Evolutionary conservation across 2,329 filamentous ascomycete genomes (phyloP), one percentile per base, ranked within the genome.

Genomic region (Aspergillus carbonarius): DNA sequence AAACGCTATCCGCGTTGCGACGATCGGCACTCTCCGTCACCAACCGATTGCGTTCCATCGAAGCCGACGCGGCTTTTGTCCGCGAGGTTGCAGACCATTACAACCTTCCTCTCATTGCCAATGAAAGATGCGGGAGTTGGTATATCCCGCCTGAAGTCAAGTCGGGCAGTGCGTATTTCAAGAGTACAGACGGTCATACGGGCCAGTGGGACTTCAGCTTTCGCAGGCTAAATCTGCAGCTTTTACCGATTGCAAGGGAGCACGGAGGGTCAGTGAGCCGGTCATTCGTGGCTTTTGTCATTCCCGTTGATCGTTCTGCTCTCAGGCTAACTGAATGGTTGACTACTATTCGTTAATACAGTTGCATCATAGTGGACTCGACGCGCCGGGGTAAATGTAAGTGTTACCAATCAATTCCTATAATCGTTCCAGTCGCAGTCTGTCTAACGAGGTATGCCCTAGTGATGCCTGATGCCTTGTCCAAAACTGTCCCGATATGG

Each of bases 71-170:
- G 8, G 73, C 74, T 1, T 98, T 97, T 72, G 90, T 95, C 20
- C 74, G 78, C 23, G 72, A 79, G 7, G 87, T 92, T 0, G 73
- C 76, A 17, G 66, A 74, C 13, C 69, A 75, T 49, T 76, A 81
- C 65, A 63, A 68, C 3, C 79, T 93, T 1, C 92, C 92, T 0
- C 79, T 98, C 1, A 81, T 98, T 13, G 92, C 93, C 30, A 99
- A 99, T 71, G 93, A 98, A 79, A 85, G 95, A 60, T 98, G 95
- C 73, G 95, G 95, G 0, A 93, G 91, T 75, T 99, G 95, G 95
- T 98, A 98, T 73, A 89, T 98, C 25, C 76, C 78, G 2, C 88
- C 88, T 0, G 74, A 74, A 7, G 69, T 70, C 25, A 95, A 93
- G 75, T 77, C 72, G 1, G 90, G 85, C 32, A 92, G 90, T 64